Base-by-base conservation (phyloP, 257 asterid genomes). In the Solanum megistacrolobum region DNA sequence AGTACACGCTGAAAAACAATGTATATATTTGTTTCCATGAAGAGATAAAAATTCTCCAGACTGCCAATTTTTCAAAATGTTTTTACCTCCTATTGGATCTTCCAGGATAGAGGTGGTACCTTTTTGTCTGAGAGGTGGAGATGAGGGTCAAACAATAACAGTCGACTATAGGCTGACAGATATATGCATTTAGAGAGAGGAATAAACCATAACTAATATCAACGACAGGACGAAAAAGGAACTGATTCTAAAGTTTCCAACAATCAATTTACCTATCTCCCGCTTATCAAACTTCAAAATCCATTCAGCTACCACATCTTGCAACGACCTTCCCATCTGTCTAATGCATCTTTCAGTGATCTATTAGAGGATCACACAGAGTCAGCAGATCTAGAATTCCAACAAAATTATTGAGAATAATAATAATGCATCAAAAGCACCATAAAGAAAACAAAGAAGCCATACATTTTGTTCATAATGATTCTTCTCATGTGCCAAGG, bases 381-480 rank as follows among this genome's bases (percentile, higher is more conserved):
- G 12, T 82, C 41, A 82, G 69, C 29, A 82, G 69, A 82, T 52
- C 10, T 48, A 48, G 86, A 31, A 48, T 21, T 81, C 41, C 86
- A 31, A 46, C 31, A 29, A 82, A 82, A 82, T 21, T 32, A 48
- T 20, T 5, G 86, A 82, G 86, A 82, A 25, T 48, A 82, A 48
- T 82, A 48, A 82, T n/a, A 48, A 82, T 20, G 69, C 36, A 46
- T 82, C 41, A 7, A 35, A 86, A 9, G 48, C 87, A 71, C 84
- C 23, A 62, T 27, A 87, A 79, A 85, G 38, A 21, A 60, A 60
- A 58, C 21, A 83, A 83, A 79, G 43, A 88, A 85, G 32, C 46
- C 94, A 86, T 92, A 96, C 99, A 75, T 95, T 97, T 90, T 96
- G 99, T 90, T 97, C 99, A 38, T 94, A 98, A 39, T 96, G 92